These are phyloP conservation scores for Epichloe gansuensis DNA, from an alignment of 2,329 filamentous ascomycete species.

Conservation along the genomic window DNA sequence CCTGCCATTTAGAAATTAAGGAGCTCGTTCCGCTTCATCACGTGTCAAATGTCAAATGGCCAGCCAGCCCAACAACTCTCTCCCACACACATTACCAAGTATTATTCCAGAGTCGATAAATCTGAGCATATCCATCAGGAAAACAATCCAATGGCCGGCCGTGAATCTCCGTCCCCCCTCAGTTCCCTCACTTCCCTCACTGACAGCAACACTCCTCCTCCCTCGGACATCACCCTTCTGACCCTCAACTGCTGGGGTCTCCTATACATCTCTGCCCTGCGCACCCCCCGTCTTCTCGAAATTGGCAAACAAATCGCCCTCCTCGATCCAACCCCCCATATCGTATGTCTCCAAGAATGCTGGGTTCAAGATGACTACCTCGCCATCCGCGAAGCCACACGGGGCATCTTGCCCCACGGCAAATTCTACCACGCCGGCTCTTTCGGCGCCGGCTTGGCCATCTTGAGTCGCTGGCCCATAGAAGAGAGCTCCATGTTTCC, in stretches of 20 bases:
- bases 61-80: not conserved
- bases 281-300: conserved; percentile 63
- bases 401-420: conserved; percentile 65
- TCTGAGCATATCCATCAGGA: not conserved
- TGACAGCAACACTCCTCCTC: conserved; percentile 27
- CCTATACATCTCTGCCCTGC: conserved; percentile 69
- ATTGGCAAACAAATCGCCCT: conserved; percentile 70
- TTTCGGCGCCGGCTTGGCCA: conserved; percentile 79
- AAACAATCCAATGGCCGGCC: not conserved
- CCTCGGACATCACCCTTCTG: conserved; percentile 59
- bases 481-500: conserved; percentile 74
- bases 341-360: conserved; percentile 91
- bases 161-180: not conserved
- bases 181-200: conserved; percentile 3
- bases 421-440: conserved; percentile 89
- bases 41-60: not conserved
- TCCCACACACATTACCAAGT: not conserved
- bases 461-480: conserved; percentile 85
- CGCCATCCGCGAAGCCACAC: conserved; percentile 60
- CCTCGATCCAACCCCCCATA: conserved; percentile 56
- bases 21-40: conserved; percentile 1
- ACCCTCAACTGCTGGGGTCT: conserved; percentile 97
- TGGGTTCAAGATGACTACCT: conserved; percentile 80
- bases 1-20: not conserved
- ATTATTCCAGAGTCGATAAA: too few relatives aligned